These are phyloP conservation scores for Populus ilicifolia DNA, from an alignment of 345 rosid species.

Conservation along the genomic window DNA sequence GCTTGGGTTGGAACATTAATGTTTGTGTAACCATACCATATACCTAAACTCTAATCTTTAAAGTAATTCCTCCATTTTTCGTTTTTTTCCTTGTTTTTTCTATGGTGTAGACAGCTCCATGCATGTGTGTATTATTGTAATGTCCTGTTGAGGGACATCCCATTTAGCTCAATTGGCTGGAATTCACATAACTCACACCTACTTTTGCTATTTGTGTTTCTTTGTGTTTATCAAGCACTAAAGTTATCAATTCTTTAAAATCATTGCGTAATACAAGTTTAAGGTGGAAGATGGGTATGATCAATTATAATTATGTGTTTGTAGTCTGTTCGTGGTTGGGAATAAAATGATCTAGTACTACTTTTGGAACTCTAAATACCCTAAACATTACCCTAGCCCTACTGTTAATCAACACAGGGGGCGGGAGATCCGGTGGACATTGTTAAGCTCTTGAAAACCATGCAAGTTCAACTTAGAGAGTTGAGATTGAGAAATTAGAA, in stretches of 20 bases:
- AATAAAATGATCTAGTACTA: too few relatives aligned
- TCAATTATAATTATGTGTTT: too few relatives aligned
- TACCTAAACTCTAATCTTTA: conserved; percentile 1
- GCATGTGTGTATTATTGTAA: conserved; percentile 40
- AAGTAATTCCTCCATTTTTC: neutral
- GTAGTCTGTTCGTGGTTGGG: too few relatives aligned
- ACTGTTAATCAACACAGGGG: too few relatives aligned
- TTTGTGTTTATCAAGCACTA: neutral
- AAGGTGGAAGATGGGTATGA: too few relatives aligned
- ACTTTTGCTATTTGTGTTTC: neutral
- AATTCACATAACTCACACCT: conserved; percentile 4
- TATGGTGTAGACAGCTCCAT: conserved; percentile 23
- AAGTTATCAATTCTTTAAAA: too few relatives aligned
- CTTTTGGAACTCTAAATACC: too few relatives aligned
- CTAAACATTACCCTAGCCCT: too few relatives aligned
- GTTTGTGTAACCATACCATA: conserved; percentile 2
- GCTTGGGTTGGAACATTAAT: conserved; percentile 31
- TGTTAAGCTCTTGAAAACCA: too few relatives aligned
- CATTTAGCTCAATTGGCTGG: conserved; percentile 9
- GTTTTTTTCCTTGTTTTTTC: neutral
- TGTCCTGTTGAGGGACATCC: conserved; percentile 30
- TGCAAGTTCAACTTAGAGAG: too few relatives aligned
- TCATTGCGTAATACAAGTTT: too few relatives aligned
- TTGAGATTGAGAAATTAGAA: neutral
- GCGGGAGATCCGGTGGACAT: too few relatives aligned